Conservation (phyloP, 192 early-diverging fungal species). For the Endogone sp. region DNA sequence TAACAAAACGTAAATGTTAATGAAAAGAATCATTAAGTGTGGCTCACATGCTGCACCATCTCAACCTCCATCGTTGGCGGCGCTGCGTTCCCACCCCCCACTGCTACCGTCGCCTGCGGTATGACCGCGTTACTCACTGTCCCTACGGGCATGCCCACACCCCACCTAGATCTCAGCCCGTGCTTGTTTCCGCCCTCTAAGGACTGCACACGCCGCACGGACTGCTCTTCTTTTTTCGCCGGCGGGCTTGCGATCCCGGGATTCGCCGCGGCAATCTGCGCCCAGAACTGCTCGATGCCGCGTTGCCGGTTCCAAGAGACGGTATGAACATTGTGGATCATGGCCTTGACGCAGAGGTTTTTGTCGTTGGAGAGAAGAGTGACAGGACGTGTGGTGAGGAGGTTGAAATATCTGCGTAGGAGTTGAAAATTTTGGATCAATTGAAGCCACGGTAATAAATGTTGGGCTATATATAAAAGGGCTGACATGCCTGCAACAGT, state of each 20-base stretch:
- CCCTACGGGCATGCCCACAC: neutral
- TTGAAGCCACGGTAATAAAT: neutral
- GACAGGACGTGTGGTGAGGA: constrained; percentile 13
- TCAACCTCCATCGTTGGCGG: neutral
- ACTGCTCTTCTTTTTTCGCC: too few species aligned
- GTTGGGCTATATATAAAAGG: neutral
- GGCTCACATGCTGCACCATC: neutral
- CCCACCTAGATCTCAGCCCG: too few species aligned
- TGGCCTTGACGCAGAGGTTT: constrained; percentile 51
- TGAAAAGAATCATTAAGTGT: too few species aligned
- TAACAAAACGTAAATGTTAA: too few species aligned
- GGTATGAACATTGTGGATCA: constrained; percentile 45
- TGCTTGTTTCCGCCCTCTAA: neutral
- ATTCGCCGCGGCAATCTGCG: neutral
- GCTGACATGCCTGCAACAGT: constrained; percentile 47
- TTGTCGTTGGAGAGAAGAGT: constrained; percentile 54
- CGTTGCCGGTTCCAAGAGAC: constrained; percentile 18
- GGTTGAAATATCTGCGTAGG: constrained; percentile 20
- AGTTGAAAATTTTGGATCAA: neutral
- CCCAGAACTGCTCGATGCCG: neutral
- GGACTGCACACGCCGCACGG: too few species aligned
- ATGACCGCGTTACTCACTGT: too few species aligned
- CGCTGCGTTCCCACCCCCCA: too few species aligned
- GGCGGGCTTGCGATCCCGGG: neutral
- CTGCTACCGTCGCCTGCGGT: too few species aligned